Conservation (phyloP, 176 grass and related monocot genomes). For the Leersia perrieri region DNA sequence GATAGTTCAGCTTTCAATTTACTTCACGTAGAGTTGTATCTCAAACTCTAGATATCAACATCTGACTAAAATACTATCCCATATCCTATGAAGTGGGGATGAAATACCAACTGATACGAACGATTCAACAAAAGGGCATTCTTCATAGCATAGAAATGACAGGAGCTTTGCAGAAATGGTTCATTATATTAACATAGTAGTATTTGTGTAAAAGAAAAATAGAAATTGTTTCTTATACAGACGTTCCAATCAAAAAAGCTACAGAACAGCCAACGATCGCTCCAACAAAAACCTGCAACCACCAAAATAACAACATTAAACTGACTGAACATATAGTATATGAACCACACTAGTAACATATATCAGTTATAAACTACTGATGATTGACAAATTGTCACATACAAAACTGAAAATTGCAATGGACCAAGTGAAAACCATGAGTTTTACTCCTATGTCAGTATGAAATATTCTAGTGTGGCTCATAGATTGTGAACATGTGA, state of each 20-base stretch:
- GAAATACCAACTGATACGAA: neutral
- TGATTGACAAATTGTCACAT: neutral
- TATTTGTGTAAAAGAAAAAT: conserved; percentile 28
- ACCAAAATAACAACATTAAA: neutral
- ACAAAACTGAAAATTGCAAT: neutral
- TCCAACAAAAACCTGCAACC: conserved; percentile 69
- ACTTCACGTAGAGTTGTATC: neutral
- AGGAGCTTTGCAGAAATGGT: neutral
- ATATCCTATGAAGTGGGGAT: neutral
- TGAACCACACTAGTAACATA: neutral
- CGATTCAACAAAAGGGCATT: neutral
- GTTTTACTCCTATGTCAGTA: neutral
- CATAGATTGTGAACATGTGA: neutral
- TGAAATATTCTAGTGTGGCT: neutral
- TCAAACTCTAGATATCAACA: neutral
- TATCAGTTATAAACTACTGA: neutral
- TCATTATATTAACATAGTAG: conserved; percentile 2
- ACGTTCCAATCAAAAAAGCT: conserved; percentile 57
- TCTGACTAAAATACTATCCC: too few relatives aligned
- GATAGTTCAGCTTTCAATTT: too few relatives aligned
- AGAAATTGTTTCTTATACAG: conserved; percentile 48
- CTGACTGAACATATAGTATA: neutral
- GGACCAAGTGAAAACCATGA: neutral
- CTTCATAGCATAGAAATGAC: neutral
- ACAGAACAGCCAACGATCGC: conserved; percentile 71